phyloP scores from a whole-genome alignment of 2,329 filamentous ascomycete genomes.

The Raffaelea albimanens region DNA sequence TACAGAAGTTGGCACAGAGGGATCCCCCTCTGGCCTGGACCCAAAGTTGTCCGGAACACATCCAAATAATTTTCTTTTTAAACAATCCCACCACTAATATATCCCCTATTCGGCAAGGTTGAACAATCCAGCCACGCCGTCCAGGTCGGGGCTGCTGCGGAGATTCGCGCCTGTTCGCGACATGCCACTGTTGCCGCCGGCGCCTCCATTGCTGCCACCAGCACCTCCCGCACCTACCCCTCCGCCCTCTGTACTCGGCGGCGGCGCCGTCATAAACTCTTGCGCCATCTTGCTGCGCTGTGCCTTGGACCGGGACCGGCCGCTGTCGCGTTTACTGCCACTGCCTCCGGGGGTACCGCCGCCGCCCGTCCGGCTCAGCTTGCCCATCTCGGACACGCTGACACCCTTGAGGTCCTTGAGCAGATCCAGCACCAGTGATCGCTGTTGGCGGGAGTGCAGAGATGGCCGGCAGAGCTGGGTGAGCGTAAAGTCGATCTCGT shows the following conservation, averaged over 20 bases:
- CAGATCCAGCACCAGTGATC: constrained; percentile 73
- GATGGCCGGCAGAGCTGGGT: constrained; percentile 48
- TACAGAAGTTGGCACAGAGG: too few species aligned
- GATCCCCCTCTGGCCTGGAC: too few species aligned
- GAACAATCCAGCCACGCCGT: constrained; percentile 46
- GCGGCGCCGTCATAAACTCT: constrained; percentile 51
- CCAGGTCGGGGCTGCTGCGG: constrained; percentile 41
- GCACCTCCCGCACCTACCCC: too few species aligned
- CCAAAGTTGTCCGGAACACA: too few species aligned
- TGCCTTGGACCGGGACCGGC: constrained; percentile 27
- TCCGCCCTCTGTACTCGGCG: too few species aligned
- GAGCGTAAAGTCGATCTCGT: constrained; percentile 57
- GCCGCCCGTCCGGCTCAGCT: constrained; percentile 51
- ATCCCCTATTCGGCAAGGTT: constrained; percentile 11
- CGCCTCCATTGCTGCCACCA: too few species aligned
- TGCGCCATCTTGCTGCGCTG: constrained; percentile 52
- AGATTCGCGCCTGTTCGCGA: constrained; percentile 8
- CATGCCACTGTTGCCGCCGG: constrained; percentile 5
- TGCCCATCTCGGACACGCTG: constrained; percentile 87
- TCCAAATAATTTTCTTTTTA: too few species aligned
- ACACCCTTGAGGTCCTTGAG: constrained; percentile 81
- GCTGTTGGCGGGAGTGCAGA: constrained; percentile 63
- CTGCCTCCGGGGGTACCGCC: too few species aligned
- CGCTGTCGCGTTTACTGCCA: constrained; percentile 16
- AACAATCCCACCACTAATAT: neutral